A percentile compares a stretch with the other conserved stretches of the same genome.
phyloP scores from a whole-genome alignment of 2,329 filamentous ascomycete genomes.

The Arthrobotrys iridis region DNA sequence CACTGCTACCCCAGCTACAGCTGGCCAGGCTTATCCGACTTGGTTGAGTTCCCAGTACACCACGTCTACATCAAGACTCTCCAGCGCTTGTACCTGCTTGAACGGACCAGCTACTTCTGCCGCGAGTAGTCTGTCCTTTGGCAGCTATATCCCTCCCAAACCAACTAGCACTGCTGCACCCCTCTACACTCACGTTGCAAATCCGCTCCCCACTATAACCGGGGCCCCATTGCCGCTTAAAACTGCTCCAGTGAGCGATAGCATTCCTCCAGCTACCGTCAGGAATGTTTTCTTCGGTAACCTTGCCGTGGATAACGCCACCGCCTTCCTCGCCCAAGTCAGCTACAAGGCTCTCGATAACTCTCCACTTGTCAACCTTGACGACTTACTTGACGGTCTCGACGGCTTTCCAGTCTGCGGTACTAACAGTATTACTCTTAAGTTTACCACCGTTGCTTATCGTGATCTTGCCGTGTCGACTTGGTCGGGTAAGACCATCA shows the following conservation, averaged over 20 bases:
- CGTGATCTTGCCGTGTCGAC: background rate
- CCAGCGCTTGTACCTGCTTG: slow-evolving; percentile 33
- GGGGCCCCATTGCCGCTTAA: slow-evolving; percentile 2
- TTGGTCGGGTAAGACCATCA: slow-evolving; percentile 5
- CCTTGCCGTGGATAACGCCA: slow-evolving; percentile 11
- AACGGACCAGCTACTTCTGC: background rate
- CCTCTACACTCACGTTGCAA: background rate
- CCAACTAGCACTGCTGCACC: slow-evolving; percentile 7
- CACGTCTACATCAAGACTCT: slow-evolving; percentile 7
- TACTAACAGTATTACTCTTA: background rate
- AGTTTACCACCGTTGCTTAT: slow-evolving; percentile 4
- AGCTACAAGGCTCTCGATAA: slow-evolving; percentile 1
- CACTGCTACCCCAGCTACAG: slow-evolving; percentile 16
- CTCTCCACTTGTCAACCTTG: slow-evolving; percentile 21
- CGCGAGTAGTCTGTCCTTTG: background rate
- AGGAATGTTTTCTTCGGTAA: slow-evolving; percentile 33
- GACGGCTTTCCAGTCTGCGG: slow-evolving; percentile 25
- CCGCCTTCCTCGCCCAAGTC: slow-evolving; percentile 4
- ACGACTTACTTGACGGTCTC: slow-evolving; percentile 21
- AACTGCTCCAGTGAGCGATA: slow-evolving; percentile 18
- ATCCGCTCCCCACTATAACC: slow-evolving; percentile 3
- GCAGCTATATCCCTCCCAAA: slow-evolving; percentile 4
- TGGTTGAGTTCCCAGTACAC: slow-evolving; percentile 20
- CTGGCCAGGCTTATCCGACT: slow-evolving; percentile 22
- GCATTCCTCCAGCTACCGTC: slow-evolving; percentile 13